Percentiles rank a stretch among this genome's conserved stretches.
Conservation (phyloP, 345 rosid species). For the Excoecaria agallocha region DNA sequence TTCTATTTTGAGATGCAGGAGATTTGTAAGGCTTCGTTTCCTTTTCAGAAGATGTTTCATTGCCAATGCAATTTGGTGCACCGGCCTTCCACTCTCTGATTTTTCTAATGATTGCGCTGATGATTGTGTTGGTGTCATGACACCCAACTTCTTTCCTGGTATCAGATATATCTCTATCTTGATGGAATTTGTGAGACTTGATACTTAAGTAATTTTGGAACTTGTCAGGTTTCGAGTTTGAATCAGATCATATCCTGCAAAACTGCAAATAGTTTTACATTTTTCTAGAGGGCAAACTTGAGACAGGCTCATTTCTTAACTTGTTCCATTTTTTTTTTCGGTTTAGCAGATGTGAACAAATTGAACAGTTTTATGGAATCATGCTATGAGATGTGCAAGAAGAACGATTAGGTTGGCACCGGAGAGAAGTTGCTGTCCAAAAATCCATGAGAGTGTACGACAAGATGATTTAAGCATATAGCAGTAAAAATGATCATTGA, state of each 20-base stretch:
- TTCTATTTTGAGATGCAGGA: background rate
- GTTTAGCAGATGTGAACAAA: background rate
- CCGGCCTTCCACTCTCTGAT: background rate
- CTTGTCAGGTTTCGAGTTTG: no score
- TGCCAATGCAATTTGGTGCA: background rate
- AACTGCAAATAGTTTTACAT: background rate
- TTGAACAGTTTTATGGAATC: background rate
- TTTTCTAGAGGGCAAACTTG: background rate
- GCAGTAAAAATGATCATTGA: background rate
- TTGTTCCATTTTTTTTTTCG: background rate
- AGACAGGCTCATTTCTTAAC: background rate
- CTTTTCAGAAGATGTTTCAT: background rate
- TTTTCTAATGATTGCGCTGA: background rate
- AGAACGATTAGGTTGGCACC: background rate
- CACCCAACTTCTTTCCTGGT: background rate
- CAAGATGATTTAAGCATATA: background rate
- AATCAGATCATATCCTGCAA: no score
- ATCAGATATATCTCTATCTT: background rate
- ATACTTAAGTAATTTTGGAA: no score
- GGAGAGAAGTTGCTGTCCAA: background rate
- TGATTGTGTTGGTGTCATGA: background rate
- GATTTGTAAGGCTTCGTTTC: background rate
- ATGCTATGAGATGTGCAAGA: background rate
- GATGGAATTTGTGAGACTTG: no score
- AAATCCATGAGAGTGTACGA: background rate